Evolutionary conservation across 75 land plant genomes (phyloP).

Genomic region (Ceratopteris richardii): DNA sequence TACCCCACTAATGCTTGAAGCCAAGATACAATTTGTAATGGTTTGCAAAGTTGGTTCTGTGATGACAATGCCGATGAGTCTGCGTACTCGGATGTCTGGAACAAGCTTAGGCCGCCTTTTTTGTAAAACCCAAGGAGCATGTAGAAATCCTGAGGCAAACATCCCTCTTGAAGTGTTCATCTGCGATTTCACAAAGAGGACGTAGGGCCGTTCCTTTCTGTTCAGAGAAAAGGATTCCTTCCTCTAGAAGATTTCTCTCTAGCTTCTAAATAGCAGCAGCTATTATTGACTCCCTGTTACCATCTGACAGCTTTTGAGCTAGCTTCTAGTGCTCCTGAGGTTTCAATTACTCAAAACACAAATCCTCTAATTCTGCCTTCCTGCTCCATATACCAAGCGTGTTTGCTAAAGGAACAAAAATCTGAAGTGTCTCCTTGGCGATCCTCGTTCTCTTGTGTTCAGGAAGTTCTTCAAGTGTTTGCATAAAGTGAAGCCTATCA

Average conservation of each 20-base stretch:
- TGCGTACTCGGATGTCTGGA: too few relatives aligned
- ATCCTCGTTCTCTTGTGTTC: conserved; percentile 67
- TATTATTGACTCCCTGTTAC: conserved; percentile 56
- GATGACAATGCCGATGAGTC: too few relatives aligned
- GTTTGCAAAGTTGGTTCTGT: too few relatives aligned
- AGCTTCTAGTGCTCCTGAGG: conserved; percentile 59
- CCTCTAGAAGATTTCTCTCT: conserved; percentile 46
- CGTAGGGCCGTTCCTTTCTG: too few relatives aligned
- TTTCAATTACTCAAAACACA: conserved; percentile 79
- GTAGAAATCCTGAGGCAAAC: too few relatives aligned
- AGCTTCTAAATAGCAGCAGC: conserved; percentile 58
- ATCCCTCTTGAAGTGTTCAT: too few relatives aligned
- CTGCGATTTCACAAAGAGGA: too few relatives aligned
- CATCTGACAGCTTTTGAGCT: conserved; percentile 53
- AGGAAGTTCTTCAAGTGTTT: conserved; percentile 77
- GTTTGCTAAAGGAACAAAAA: conserved; percentile 87
- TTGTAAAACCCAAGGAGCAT: too few relatives aligned
- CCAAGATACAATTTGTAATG: too few relatives aligned
- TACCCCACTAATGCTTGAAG: too few relatives aligned
- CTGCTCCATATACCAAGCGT: conserved; percentile 84
- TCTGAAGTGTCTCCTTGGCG: conserved; percentile 90
- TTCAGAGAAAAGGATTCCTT: conserved; percentile 47
- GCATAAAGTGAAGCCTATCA: conserved; percentile 94
- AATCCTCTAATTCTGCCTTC: conserved; percentile 89
- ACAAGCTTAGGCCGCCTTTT: too few relatives aligned